These are phyloP conservation scores for Hamigera avellanea DNA, from an alignment of 495 filamentous ascomycete species.

Conservation along the genomic window DNA sequence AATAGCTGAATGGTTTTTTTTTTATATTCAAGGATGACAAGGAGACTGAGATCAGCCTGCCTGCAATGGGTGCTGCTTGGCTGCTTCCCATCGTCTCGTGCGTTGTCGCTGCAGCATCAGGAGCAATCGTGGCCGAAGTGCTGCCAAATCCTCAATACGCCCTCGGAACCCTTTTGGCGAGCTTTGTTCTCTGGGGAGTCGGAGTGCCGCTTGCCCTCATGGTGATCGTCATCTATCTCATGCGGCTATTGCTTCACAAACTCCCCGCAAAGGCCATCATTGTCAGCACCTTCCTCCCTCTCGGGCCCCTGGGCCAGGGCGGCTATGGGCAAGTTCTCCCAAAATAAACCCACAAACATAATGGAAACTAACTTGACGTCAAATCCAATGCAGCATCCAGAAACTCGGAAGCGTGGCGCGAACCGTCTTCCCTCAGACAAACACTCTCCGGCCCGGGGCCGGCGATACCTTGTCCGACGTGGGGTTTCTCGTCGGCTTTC, in stretches of 20 bases:
- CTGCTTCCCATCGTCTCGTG: constrained; percentile 48
- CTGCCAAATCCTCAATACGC: constrained; percentile 40
- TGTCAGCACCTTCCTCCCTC: constrained; percentile 48
- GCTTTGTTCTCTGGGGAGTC: constrained; percentile 49
- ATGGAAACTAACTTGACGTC: background rate
- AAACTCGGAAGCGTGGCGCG: constrained; percentile 42
- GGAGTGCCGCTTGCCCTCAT: constrained; percentile 43
- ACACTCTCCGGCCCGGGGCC: constrained; percentile 26
- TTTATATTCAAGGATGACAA: too few relatives aligned
- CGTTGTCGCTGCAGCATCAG: constrained; percentile 48
- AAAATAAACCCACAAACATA: background rate
- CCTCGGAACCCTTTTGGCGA: constrained; percentile 42
- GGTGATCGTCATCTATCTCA: constrained; percentile 49
- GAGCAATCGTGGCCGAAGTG: constrained; percentile 40
- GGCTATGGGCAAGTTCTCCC: constrained; percentile 31
- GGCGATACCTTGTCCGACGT: constrained; percentile 43
- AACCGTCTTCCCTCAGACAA: constrained; percentile 36
- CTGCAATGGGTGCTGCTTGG: constrained; percentile 46
- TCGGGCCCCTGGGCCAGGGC: constrained; percentile 49
- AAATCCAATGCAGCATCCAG: constrained; percentile 24
- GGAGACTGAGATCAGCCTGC: constrained; percentile 17
- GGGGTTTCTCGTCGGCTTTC: constrained; percentile 38
- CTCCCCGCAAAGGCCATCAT: constrained; percentile 47
- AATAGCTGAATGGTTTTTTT: too few relatives aligned
- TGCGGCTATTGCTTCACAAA: constrained; percentile 44